phyloP scores from a whole-genome alignment of 805 yeast species.

The Cyberlindnera suaveolens region DNA sequence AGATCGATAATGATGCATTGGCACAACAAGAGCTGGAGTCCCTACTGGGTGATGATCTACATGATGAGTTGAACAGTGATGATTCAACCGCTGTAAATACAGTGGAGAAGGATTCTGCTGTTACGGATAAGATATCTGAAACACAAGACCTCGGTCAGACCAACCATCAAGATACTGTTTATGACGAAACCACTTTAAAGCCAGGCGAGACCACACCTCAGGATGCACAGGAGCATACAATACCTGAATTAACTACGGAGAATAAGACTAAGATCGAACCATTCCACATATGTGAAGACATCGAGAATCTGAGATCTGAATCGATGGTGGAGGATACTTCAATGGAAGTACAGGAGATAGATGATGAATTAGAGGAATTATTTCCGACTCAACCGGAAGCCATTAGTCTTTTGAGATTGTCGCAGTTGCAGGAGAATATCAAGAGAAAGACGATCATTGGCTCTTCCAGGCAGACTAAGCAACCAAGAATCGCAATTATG shows the following conservation, averaged over 20 bases:
- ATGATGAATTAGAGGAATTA: conserved; percentile 22
- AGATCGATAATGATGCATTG: neutral
- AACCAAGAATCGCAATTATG: too few relatives aligned
- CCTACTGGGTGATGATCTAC: neutral
- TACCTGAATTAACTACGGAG: neutral
- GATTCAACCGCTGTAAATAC: neutral
- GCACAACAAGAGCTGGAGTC: neutral
- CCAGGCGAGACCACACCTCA: neutral
- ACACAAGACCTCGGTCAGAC: neutral
- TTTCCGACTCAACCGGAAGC: conserved; percentile 25
- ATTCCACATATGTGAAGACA: neutral
- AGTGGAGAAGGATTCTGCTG: neutral
- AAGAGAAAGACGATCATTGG: too few relatives aligned
- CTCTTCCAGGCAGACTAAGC: too few relatives aligned
- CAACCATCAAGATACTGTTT: neutral
- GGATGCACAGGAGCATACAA: neutral
- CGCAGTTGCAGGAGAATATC: conserved; percentile 11
- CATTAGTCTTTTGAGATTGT: conserved; percentile 11
- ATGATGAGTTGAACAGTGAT: neutral
- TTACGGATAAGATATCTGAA: neutral
- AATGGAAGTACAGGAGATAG: conserved; percentile 15
- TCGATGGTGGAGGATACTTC: conserved; percentile 6
- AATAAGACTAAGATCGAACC: neutral
- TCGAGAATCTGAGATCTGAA: neutral
- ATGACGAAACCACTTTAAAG: neutral